These are phyloP conservation scores for Exutisphaerella laricina DNA, from an alignment of 2,329 filamentous ascomycete species.

Conservation along the genomic window DNA sequence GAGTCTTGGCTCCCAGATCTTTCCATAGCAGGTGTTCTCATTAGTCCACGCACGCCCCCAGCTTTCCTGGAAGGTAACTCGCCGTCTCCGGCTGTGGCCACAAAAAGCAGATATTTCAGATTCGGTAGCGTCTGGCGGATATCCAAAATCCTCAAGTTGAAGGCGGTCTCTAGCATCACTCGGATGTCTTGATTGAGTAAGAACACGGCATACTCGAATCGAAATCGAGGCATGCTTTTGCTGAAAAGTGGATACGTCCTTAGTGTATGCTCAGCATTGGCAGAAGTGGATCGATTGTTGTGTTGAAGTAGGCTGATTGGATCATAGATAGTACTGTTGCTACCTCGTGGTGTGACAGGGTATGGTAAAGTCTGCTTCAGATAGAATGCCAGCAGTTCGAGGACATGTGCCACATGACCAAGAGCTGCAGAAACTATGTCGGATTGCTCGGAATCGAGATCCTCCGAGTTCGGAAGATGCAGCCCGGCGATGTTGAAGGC, in stretches of 20 bases:
- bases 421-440: constrained; percentile 74
- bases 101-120: constrained; percentile 84
- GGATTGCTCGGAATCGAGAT: constrained; percentile 64
- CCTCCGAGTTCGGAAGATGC: constrained; percentile 67
- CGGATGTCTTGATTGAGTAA: constrained; percentile 96
- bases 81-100: constrained; percentile 72
- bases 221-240: constrained; percentile 64
- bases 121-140: constrained; percentile 90
- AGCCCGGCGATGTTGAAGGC: constrained; percentile 79
- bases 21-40: constrained; percentile 21
- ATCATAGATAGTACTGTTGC: constrained; percentile 69
- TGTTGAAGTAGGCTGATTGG: constrained; percentile 49
- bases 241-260: constrained; percentile 72
- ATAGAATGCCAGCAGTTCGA: constrained; percentile 74
- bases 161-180: constrained; percentile 52
- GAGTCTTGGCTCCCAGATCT: constrained; percentile 25
- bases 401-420: constrained; percentile 70
- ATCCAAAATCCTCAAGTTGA: constrained; percentile 76
- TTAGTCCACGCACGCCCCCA: constrained; percentile 48
- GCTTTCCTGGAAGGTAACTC: constrained; percentile 53
- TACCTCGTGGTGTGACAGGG: constrained; percentile 65
- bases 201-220: constrained; percentile 95
- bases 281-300: constrained; percentile 17
- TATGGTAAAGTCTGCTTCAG: constrained; percentile 75
- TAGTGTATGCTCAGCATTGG: constrained; percentile 21